Base-by-base conservation (phyloP, 2,329 filamentous ascomycete genomes). In the Fonsecaea nubica region DNA sequence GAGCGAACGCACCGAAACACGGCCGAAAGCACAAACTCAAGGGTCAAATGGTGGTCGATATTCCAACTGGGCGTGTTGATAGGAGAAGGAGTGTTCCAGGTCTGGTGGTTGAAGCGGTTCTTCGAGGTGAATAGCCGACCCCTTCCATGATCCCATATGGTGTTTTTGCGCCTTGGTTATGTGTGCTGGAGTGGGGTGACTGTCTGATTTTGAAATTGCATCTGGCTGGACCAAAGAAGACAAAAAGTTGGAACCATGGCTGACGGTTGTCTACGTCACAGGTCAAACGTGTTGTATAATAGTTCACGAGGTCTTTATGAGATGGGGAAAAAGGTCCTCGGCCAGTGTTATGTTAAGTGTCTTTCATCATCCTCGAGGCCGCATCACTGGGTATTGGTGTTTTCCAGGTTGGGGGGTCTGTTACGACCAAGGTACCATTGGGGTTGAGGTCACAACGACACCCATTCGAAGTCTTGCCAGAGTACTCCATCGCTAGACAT, bases 31-130 rank as follows among this genome's bases (percentile, higher is more conserved):
- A 99, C 95, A 76, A 99, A 99, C 81, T 87, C 89, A 74, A 87
- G 95, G 72, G 95, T 99, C 78, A 99, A 99, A 85, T 99, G 95
- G 95, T 99, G 95, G 95, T 97, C 95, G 80, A 87, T 98, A 74
- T 98, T 98, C 81, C 93, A 99, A 81, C 88, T 99, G 71, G 86
- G 88, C 64, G 89, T 98, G 58, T 87, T 99, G 70, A 85, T 96
- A 72, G 93, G 91, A 75, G 92, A 98, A 84, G 95, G 93, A 68
- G 84, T 97, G 72, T 99, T 99, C 85, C 95, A 99, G 84, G 94
- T 99, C 72, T 99, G 95, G 94, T 99, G 95, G 93, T 81, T 99
- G 78, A 95, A 96, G 83, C 88, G 95, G 77, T 99, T 99, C 86
- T 97, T 97, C 77, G 93, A 97, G 89, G 88, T 89, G 58, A 66